Evolutionary conservation across 1,284 basidiomycete species (phyloP), one percentile per base, ranked within the genome.

Genomic region (Puccinia polysora): DNA sequence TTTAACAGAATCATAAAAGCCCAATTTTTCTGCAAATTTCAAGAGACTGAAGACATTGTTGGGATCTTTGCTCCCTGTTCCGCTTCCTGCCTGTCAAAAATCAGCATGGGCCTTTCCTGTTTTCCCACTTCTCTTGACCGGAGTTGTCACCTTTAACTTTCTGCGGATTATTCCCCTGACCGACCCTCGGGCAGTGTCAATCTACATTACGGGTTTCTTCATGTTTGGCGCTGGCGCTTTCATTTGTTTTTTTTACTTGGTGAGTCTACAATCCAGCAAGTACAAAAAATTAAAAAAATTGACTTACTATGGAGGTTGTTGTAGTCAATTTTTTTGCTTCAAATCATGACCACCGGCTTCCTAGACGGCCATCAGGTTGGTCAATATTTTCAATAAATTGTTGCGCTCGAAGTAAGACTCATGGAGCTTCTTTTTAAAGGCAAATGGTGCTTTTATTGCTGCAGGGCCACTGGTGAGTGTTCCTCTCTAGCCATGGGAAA

Each of bases 171-270:
- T 69, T 4, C 65, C 65, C 2, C 45, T 69, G 38, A 47, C 38
- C 7, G 53, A 58, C 30, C 55, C 65, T 2, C 38, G 47, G 25
- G 65, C 55, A 32, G 53, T 69, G 8, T 45, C 65, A 40, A 55
- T 69, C 23, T 52, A 40, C 32, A 23, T 67, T 18, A 53, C 52
- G 32, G 64, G 64, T 25, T 25, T 67, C 5, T 43, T 67, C 32
- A 43, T 52, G 28, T 67, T 67, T 30, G 64, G 64, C 18, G 52
- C 50, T 40, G 64, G 64, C 34, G 64, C 64, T 15, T 55, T 67
- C 34, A 67, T 67, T 49, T 53, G 64, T 38, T 55, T 67, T 15
- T 67, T 67, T n/a, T 67, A 67, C 64, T 67, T 67, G 64, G 64
- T 67, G 4, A 67, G 52, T 23, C 4, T n/a, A 12, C 28, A 18